Conservation (phyloP, 208 protist genomes). For the Naegleria fowleri region DNA sequence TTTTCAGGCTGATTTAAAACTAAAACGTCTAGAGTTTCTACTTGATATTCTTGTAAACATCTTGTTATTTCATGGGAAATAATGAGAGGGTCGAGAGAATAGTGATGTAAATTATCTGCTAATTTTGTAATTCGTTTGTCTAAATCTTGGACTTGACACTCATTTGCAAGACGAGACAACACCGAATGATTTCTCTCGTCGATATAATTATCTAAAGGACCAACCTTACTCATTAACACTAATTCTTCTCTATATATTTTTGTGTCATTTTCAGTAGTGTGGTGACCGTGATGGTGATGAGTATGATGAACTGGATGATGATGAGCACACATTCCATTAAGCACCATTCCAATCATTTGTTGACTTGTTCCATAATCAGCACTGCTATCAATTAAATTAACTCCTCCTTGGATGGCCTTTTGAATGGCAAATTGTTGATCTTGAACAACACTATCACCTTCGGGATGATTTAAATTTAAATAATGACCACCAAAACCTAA, state of each 20-base stretch:
- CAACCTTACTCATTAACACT: background rate
- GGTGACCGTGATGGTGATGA: background rate
- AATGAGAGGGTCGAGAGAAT: background rate
- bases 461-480: background rate
- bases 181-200: background rate
- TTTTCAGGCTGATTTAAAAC: background rate
- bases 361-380: background rate
- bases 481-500: background rate
- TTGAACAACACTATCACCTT: background rate
- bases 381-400: conserved; percentile 1
- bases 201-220: background rate
- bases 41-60: background rate
- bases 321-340: conserved; percentile 19
- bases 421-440: background rate
- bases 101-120: background rate
- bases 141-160: background rate
- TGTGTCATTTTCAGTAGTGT: background rate
- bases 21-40: background rate
- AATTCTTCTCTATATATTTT: conserved; percentile 1
- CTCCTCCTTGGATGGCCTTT: background rate
- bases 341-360: background rate
- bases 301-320: background rate
- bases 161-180: background rate
- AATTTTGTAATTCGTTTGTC: background rate
- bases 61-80: background rate